phyloP scores from a whole-genome alignment of 2,329 filamentous ascomycete genomes.

The Cladobotryum mycophilum region DNA sequence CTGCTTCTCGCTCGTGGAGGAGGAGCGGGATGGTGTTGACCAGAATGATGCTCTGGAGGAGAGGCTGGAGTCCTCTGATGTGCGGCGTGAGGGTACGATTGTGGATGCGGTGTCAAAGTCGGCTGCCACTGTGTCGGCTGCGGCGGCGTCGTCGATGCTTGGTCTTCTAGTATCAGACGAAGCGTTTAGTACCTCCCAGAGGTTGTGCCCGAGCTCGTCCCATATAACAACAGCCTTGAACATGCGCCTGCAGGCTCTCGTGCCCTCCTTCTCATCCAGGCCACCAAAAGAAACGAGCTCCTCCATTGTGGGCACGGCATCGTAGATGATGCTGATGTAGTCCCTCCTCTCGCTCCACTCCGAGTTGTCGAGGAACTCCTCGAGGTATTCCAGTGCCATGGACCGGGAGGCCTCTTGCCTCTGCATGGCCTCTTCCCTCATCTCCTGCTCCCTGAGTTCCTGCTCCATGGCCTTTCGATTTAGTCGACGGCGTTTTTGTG shows the following conservation, averaged over 20 bases:
- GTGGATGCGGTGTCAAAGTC: neutral
- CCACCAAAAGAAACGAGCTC: slow-evolving; percentile 28
- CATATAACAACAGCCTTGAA: slow-evolving; percentile 35
- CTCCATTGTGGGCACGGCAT: slow-evolving; percentile 27
- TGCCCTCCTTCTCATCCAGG: slow-evolving; percentile 29
- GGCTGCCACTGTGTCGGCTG: too few species aligned
- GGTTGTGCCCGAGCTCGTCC: slow-evolving; percentile 30
- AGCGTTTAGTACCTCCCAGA: slow-evolving; percentile 25
- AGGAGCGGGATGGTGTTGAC: neutral
- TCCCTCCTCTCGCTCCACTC: slow-evolving; percentile 26
- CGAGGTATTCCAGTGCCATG: slow-evolving; percentile 27
- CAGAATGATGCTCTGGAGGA: neutral
- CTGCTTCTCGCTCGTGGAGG: neutral
- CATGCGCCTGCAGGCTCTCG: slow-evolving; percentile 28
- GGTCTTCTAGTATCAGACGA: slow-evolving; percentile 13
- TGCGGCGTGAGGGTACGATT: neutral
- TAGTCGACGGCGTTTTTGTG: neutral
- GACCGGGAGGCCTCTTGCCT: slow-evolving; percentile 23
- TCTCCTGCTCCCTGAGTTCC: neutral
- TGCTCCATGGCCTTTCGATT: neutral
- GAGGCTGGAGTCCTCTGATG: neutral
- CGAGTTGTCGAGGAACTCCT: slow-evolving; percentile 24
- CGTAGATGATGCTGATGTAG: slow-evolving; percentile 28
- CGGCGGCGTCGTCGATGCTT: neutral
- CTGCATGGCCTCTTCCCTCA: neutral